Evolutionary conservation across 305 asterid genomes (phyloP).

Genomic region (Fraxinus dipetala): DNA sequence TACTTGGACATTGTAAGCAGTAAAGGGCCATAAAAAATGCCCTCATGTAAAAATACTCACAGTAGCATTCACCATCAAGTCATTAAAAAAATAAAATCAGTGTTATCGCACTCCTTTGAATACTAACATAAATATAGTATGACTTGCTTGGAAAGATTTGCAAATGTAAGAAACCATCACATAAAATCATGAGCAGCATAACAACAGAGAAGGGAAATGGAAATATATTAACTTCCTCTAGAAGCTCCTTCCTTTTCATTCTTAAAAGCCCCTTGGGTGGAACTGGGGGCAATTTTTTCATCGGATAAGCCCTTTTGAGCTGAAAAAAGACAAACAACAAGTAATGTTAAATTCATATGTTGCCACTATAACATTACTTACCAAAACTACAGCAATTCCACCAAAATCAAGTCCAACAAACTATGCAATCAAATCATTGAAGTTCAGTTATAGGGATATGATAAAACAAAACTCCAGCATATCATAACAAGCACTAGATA

Average conservation of each 20-base stretch:
- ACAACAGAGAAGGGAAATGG: slow-evolving; percentile 9
- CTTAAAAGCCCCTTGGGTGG: slow-evolving; percentile 61
- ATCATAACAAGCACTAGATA: slow-evolving; percentile 3
- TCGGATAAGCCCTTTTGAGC: slow-evolving; percentile 57
- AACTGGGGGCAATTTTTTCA: slow-evolving; percentile 52
- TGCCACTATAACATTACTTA: slow-evolving; percentile 15
- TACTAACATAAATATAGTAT: neutral
- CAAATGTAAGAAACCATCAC: neutral
- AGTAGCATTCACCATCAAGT: neutral
- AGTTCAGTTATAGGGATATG: slow-evolving; percentile 4
- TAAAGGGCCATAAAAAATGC: slow-evolving; percentile 5
- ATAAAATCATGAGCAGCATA: slow-evolving; percentile 2
- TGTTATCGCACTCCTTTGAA: too few species aligned
- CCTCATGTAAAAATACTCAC: slow-evolving; percentile 5
- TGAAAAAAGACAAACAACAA: slow-evolving; percentile 34
- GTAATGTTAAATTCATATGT: slow-evolving; percentile 14
- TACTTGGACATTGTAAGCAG: neutral
- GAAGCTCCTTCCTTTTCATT: slow-evolving; percentile 38
- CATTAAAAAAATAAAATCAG: neutral
- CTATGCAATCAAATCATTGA: neutral
- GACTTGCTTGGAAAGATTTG: neutral
- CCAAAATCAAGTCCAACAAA: neutral
- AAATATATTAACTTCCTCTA: slow-evolving; percentile 59
- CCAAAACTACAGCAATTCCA: slow-evolving; percentile 1
- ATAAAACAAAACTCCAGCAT: slow-evolving; percentile 1